Evolutionary conservation across 495 filamentous ascomycete genomes (phyloP), one percentile per base, ranked within the genome.

Genomic region (Staphylotrichum longicolle): DNA sequence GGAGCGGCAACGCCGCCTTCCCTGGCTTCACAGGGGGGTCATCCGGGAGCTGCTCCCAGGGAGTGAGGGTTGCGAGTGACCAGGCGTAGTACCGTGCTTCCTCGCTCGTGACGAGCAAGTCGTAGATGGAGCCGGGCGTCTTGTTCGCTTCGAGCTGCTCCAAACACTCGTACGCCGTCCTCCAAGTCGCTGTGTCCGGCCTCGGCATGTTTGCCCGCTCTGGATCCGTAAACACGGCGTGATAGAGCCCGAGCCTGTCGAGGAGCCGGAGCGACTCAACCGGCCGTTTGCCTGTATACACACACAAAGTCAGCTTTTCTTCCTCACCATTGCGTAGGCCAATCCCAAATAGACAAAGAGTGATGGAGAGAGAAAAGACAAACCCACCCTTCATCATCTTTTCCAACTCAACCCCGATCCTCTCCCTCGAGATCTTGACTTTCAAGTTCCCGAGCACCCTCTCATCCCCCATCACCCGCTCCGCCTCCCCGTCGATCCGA

Each of bases 361-460:
- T 1, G n/a, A 37, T 8, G 39, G 9, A 7, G 6, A 15, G 15
- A 9, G 11, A 61, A 57, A 14, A n/a, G 39, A 11, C 47, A 53
- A 42, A 45, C 63, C 42, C 61, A 88, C 90, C 90, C 71, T 82
- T 87, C 34, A 98, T 78, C 89, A 96, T 96, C 75, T 98, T 98
- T 62, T 90, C 87, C 7, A 96, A 46, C 71, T 99, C 94, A 4
- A 84, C 78, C 2, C 90, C 88, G 3, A 98, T 82, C 50, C 94
- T 80, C 71, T 99, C 94, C 37, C 92, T 84, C 65, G 89, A 96
- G 57, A 99, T 98, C 72, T 99, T 99, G 5, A 88, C 69, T 62
- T 80, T 84, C n/a, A 99, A 75, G 20, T 89, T 89, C 9, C 85
- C 77, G 62, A 89, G 80, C 58, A 98, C 95, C 12, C 81, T 80